Evolutionary conservation across 2,329 filamentous ascomycete species (phyloP).

Genomic region (Apiospora arundinis): DNA sequence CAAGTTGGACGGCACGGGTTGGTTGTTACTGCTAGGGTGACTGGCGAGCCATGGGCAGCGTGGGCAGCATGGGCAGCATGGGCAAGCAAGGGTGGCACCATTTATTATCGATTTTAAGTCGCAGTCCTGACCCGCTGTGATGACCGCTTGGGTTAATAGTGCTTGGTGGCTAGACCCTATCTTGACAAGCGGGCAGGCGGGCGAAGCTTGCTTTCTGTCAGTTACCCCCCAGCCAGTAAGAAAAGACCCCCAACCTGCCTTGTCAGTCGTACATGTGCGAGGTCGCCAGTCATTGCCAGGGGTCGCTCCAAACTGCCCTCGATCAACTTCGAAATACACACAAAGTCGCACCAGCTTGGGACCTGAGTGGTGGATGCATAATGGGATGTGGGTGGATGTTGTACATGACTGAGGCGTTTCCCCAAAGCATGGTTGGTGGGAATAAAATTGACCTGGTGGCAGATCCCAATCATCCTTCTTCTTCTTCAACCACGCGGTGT

Average conservation of each 20-base stretch:
- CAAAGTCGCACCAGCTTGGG: not conserved
- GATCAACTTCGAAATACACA: not conserved
- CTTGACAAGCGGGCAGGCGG: not conserved
- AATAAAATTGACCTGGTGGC: not conserved
- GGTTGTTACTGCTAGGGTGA: no score
- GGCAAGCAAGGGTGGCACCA: not conserved
- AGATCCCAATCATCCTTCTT: not conserved
- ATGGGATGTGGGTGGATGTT: not conserved
- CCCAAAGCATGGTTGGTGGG: not conserved
- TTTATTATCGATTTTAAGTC: not conserved
- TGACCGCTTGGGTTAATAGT: constrained; percentile 11
- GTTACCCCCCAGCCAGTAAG: constrained; percentile 3
- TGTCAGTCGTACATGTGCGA: constrained; percentile 2
- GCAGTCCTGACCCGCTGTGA: constrained; percentile 12
- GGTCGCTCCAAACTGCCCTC: not conserved
- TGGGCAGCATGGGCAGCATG: not conserved
- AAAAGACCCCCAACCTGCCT: not conserved
- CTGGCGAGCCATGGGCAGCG: not conserved
- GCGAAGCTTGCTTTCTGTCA: constrained; percentile 5
- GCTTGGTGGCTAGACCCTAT: constrained; percentile 7
- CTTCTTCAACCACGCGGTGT: not conserved
- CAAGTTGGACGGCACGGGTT: not conserved
- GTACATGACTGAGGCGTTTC: not conserved
- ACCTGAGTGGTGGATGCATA: not conserved
- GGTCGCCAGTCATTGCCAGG: not conserved